Evolutionary conservation across 2,329 filamentous ascomycete genomes (phyloP).

Genomic region (Calonectria naviculata): DNA sequence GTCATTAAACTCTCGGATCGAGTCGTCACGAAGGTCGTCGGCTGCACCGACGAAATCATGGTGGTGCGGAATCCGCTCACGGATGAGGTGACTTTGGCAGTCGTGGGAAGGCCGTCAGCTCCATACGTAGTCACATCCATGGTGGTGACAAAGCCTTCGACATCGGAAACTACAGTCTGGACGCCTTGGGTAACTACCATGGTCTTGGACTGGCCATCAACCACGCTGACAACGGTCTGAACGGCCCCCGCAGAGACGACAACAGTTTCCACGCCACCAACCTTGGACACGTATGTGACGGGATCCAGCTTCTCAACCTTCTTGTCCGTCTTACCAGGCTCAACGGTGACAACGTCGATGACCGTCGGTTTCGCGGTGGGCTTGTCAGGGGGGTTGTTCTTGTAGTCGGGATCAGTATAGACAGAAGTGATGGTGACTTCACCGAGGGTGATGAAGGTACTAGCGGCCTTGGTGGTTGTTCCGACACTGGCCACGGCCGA

Average conservation of each 20-base stretch:
- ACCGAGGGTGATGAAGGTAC: constrained; percentile 37
- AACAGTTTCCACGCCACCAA: constrained; percentile 16
- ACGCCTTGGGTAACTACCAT: not conserved
- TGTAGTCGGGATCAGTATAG: constrained; percentile 23
- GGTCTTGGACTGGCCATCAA: not conserved
- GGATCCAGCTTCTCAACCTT: constrained; percentile 35
- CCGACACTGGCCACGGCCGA: constrained; percentile 26
- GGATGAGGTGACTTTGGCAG: not conserved
- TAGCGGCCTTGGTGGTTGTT: constrained; percentile 35
- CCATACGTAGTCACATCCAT: not conserved
- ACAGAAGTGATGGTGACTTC: constrained; percentile 38
- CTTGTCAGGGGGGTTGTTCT: constrained; percentile 6
- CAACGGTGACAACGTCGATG: constrained; percentile 33
- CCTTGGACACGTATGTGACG: constrained; percentile 33
- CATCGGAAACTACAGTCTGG: constrained; percentile 10
- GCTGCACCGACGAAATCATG: constrained; percentile 21
- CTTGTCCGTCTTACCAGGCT: constrained; percentile 35
- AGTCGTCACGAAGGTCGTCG: constrained; percentile 30
- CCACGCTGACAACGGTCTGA: constrained; percentile 30
- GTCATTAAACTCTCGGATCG: constrained; percentile 20
- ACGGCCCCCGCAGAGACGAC: constrained; percentile 12
- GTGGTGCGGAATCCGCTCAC: constrained; percentile 18
- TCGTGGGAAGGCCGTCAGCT: not conserved
- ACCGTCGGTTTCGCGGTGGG: constrained; percentile 30
- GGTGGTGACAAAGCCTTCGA: constrained; percentile 1